Evolutionary conservation across 257 asterid species (phyloP).

Genomic region (Solanum rostratum): DNA sequence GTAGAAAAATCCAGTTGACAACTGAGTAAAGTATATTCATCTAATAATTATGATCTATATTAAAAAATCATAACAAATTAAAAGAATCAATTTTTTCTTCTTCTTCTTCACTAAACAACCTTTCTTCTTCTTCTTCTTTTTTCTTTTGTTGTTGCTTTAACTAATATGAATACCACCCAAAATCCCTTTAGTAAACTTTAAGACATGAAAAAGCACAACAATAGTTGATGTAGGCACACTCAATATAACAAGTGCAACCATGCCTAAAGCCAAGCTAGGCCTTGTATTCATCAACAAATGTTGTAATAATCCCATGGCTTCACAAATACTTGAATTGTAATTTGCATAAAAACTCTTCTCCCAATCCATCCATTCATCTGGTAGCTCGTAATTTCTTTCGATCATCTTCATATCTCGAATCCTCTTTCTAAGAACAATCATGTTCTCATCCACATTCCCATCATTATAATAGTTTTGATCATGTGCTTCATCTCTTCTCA

Average conservation of each 20-base stretch:
- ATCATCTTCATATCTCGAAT: conserved; percentile 18
- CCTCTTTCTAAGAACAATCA: conserved; percentile 8
- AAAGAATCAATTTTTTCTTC: neutral
- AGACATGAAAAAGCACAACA: neutral
- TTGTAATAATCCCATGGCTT: conserved; percentile 30
- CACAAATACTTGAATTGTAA: conserved; percentile 21
- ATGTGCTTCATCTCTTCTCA: neutral
- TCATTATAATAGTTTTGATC: neutral
- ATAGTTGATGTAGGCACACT: conserved; percentile 17
- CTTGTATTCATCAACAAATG: conserved; percentile 21
- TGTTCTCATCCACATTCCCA: conserved; percentile 13
- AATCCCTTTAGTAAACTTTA: conserved; percentile 1
- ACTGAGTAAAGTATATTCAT: too few relatives aligned
- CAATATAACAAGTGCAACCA: conserved; percentile 11
- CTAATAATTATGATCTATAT: too few relatives aligned
- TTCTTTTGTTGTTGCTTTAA: neutral
- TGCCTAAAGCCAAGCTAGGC: conserved; percentile 27
- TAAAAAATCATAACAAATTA: neutral
- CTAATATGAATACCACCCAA: neutral
- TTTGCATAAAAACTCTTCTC: conserved; percentile 10
- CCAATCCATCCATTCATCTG: conserved; percentile 8
- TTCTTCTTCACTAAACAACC: too few relatives aligned
- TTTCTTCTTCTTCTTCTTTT: neutral
- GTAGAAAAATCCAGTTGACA: too few relatives aligned
- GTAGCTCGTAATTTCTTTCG: conserved; percentile 13